Evolutionary conservation across 805 yeast species (phyloP), one percentile per base, ranked within the genome.

Genomic region (Wickerhamomyces silvicola): DNA sequence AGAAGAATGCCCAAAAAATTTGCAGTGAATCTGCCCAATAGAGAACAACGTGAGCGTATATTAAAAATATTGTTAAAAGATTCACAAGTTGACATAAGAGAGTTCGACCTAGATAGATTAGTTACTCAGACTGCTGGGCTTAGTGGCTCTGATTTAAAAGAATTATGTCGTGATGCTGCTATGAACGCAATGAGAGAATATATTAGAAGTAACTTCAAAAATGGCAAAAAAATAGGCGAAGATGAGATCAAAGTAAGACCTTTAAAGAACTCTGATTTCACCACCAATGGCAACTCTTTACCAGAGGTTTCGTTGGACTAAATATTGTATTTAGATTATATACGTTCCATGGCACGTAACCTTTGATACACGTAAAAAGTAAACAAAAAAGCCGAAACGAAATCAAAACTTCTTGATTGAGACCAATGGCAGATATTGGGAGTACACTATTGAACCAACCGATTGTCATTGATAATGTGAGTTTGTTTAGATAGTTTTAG

Each of bases 1-100:
- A 73, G 98, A 59, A 74, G 98, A 52, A 69, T 90, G 75, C 97
- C 97, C 6, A 90, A 90, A 56, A 69, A 85, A 32, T 88, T 90
- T 56, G 75, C 87, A 3, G 78, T 92, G 14, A 67, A 72, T 2
- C 68, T 81, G 45, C 97, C 98, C 2, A 68, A 70, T 36, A 56
- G 68, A 1, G 64, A 56, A 6, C 94, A 90, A 54, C 66, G 97
- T 30, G 57, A 58, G 28, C 72, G 79, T 38, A 90, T 90, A 31
- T 64, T 92, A 33, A 52, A 59, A n/a, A 75, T 87, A 24, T 57
- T 87, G 32, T 65, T 90, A 31, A 63, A 70, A 24, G 87, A 75
- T 25, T 78, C 92, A 4, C 63, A 68, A 24, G 50, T 82, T 5
- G 88, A 81, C 37, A 32, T 32, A 1, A 46, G 55, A 0, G 65